Percentiles rank a stretch among this genome's conserved stretches.
Conservation (phyloP, 2,329 filamentous ascomycete species). For the Rutstroemia sp. region DNA sequence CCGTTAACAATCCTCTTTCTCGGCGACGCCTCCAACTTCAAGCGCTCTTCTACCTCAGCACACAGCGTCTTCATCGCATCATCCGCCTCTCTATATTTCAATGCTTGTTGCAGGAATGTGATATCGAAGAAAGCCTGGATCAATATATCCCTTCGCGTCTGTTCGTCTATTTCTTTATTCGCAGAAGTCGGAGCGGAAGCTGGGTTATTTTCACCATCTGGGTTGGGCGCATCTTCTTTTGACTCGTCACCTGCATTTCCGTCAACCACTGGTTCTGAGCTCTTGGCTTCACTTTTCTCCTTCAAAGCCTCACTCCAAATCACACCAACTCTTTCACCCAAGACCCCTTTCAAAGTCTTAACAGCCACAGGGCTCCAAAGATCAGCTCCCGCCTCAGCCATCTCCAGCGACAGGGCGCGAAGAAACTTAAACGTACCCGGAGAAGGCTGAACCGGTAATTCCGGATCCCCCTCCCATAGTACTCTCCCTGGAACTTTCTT, state of each 20-base stretch:
- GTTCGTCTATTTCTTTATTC: constrained; percentile 4
- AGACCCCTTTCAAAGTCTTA: constrained; percentile 48
- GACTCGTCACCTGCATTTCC: neutral
- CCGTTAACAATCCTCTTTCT: constrained; percentile 51
- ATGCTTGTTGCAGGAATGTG: constrained; percentile 40
- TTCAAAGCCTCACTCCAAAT: constrained; percentile 30
- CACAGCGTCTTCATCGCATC: constrained; percentile 38
- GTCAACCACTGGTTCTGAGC: constrained; percentile 6
- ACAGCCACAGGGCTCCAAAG: constrained; percentile 73
- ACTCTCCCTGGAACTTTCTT: constrained; percentile 51
- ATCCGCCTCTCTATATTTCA: constrained; percentile 33
- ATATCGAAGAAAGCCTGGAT: constrained; percentile 58
- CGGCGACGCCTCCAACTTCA: constrained; percentile 42
- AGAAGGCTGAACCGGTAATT: constrained; percentile 72
- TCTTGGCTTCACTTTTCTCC: constrained; percentile 14
- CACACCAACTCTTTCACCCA: constrained; percentile 43
- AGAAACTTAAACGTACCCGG: constrained; percentile 67
- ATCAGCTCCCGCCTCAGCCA: constrained; percentile 67
- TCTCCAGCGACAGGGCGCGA: constrained; percentile 53
- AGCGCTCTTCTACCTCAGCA: constrained; percentile 35
- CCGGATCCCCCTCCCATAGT: constrained; percentile 74
- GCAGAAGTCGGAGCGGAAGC: neutral
- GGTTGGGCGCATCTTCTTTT: neutral
- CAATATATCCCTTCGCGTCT: constrained; percentile 36
- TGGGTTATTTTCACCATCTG: neutral